These are phyloP conservation scores for Sporormia fimetaria DNA, from an alignment of 495 filamentous ascomycete species.

Conservation along the genomic window DNA sequence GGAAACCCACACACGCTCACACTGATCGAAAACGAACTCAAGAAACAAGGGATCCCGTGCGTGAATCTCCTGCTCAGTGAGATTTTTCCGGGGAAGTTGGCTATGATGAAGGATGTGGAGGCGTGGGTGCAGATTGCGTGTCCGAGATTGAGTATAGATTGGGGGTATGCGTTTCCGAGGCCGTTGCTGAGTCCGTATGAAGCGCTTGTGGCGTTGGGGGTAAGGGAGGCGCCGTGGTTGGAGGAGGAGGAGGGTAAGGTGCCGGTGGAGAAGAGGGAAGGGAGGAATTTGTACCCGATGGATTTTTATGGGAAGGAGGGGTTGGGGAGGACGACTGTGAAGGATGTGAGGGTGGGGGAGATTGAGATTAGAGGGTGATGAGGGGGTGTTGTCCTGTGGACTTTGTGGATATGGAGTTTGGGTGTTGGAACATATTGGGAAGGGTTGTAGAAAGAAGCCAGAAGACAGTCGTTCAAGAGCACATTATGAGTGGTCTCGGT, in stretches of 20 bases:
- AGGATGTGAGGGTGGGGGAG: slow-evolving; percentile 15
- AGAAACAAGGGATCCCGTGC: slow-evolving; percentile 55
- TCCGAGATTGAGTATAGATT: slow-evolving; percentile 89
- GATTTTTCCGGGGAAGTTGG: slow-evolving; percentile 92
- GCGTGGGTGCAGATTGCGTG: slow-evolving; percentile 98
- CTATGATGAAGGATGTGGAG: slow-evolving; percentile 85
- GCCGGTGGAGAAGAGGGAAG: slow-evolving; percentile 3
- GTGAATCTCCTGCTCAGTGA: slow-evolving; percentile 79
- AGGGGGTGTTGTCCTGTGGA: neutral
- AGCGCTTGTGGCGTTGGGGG: slow-evolving; percentile 75
- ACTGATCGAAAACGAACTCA: slow-evolving; percentile 67
- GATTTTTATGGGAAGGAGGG: slow-evolving; percentile 95
- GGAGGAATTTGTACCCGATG: slow-evolving; percentile 70
- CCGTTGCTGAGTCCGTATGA: slow-evolving; percentile 91
- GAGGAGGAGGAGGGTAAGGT: slow-evolving; percentile 42
- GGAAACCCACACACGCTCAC: slow-evolving; percentile 89
- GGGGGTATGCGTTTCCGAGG: slow-evolving; percentile 90
- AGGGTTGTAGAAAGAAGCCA: too few relatives aligned
- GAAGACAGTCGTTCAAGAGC: too few relatives aligned
- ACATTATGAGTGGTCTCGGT: too few relatives aligned
- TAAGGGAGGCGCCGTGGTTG: slow-evolving; percentile 60
- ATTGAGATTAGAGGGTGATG: slow-evolving; percentile 9
- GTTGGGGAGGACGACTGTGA: slow-evolving; percentile 58
- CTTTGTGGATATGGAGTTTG: neutral
- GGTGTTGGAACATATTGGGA: too few relatives aligned